Evolutionary conservation across 805 yeast species (phyloP), one percentile per base, ranked within the genome.

Genomic region (Yarrowia sp.): DNA sequence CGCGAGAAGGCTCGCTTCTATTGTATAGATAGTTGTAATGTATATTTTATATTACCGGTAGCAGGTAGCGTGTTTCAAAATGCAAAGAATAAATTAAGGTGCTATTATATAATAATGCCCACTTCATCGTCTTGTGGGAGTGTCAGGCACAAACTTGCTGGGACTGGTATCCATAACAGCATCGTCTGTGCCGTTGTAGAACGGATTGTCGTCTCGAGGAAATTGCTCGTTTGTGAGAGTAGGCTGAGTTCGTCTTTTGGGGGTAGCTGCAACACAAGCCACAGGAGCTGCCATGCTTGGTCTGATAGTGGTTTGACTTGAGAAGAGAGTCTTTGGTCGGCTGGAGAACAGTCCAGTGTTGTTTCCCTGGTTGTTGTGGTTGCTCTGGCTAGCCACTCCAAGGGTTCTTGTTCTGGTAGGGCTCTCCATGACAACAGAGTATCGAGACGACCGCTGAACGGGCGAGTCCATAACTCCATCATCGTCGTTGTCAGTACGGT

Each of bases 221-320:
- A 35, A 51, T 22, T 51, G 31, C 24, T 51, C 42, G 16, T 32
- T 22, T 4, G 42, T 51, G 21, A 51, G 22, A 16, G 12, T 13
- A 1, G 58, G 58, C 16, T 51, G n/a, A 2, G 58, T 51, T 13
- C 58, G 6, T 13, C 58, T 3, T 10, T 51, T 32, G 0, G 42
- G 42, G 9, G 41, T 35, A n/a, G 58, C 42, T n/a, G 56, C 9
- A 14, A 51, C 24, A 2, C 6, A 21, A 16, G 56, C 41, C 8
- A 51, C 58, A 5, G 58, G 58, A 33, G 58, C 58, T 2, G 58
- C 56, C 41, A 47, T 47, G 22, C 56, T 47, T 5, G 56, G 56
- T 16, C 56, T 6, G 12, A 44, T 29, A 2, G 51, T 44, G 1
- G 16, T 25, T 4, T 27, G 29, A 2, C 29, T 9, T 9, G 29